Base-by-base conservation (phyloP, 2,329 filamentous ascomycete genomes). In the Cyphellophora attinorum region DNA sequence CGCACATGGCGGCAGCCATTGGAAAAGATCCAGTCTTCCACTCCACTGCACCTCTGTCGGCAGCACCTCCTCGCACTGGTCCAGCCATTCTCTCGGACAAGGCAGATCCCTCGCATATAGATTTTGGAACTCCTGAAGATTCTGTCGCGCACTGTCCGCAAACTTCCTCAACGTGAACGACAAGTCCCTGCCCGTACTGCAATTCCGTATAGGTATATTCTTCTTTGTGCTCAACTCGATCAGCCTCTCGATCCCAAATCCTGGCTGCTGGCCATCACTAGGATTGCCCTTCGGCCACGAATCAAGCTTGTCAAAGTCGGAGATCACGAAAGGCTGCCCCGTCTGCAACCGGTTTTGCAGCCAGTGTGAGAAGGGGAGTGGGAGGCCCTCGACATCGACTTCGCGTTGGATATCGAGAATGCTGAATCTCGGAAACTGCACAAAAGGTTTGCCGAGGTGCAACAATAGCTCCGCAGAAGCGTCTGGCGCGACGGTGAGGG, bases 61-160 rank as follows among this genome's bases (percentile, higher is more conserved):
- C 4, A 58, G 38, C n/a, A 57, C 27, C 11, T 41, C 45, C 19
- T 50, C 47, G 38, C 54, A 50, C 19, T 47, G 42, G 31, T 48
- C 50, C 8, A 50, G 35, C 56, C 53, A 58, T 34, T 52, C 51
- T 8, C 43, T 39, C 0, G 55, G 56, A 29, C 56, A 58, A 5
- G 47, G 51, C 18, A 58, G 39, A 35, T 58, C 55, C 19, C 55
- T 48, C 5, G 55, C 54, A 36, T 58, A 58, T 5, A 58, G 46
- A 33, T 53, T 57, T 38, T 39, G 47, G 35, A 46, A 51, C 21
- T 50, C 46, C 29, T 43, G 40, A 41, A 46, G 50, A 11, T 44
- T 46, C 33, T 51, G 44, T 29, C 36, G 37, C 32, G 45, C 44
- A 19, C 48, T 54, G 35, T 55, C 38, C 11, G 51, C 45, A 19